Evolutionary conservation across 2,329 filamentous ascomycete species (phyloP).

Genomic region (Diaporthe eres): DNA sequence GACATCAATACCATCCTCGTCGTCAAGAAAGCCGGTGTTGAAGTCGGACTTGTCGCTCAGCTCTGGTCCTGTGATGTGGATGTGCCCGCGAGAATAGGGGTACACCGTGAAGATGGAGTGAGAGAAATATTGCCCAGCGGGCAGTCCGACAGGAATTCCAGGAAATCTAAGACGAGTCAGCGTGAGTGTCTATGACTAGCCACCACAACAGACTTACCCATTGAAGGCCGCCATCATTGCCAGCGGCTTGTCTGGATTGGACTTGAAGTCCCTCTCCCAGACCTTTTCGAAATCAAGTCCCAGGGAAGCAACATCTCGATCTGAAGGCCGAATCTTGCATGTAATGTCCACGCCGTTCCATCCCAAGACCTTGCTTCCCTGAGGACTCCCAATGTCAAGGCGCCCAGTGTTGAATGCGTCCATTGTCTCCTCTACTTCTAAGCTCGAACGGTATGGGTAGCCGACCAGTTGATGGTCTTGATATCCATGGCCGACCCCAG

Average conservation of each 20-base stretch:
- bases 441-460: neutral
- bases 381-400: neutral
- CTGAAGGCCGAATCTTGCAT: neutral
- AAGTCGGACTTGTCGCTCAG: conserved; percentile 67
- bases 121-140: conserved; percentile 64
- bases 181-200: neutral
- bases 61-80: conserved; percentile 68
- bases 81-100: conserved; percentile 71
- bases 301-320: neutral
- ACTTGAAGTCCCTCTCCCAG: conserved; percentile 3
- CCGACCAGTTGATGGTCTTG: neutral
- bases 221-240: neutral
- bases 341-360: neutral
- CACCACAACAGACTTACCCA: neutral
- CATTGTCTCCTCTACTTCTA: neutral
- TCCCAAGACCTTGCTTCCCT: neutral
- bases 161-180: conserved; percentile 53
- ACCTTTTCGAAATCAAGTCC: neutral
- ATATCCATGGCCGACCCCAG: neutral
- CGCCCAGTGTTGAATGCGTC: neutral
- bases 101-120: conserved; percentile 69
- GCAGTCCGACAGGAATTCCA: conserved; percentile 56
- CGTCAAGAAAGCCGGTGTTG: conserved; percentile 64
- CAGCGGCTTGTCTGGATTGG: neutral
- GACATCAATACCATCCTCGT: conserved; percentile 66